These are phyloP conservation scores for Penicillium alfredii DNA, from an alignment of 495 filamentous ascomycete species.

Conservation along the genomic window DNA sequence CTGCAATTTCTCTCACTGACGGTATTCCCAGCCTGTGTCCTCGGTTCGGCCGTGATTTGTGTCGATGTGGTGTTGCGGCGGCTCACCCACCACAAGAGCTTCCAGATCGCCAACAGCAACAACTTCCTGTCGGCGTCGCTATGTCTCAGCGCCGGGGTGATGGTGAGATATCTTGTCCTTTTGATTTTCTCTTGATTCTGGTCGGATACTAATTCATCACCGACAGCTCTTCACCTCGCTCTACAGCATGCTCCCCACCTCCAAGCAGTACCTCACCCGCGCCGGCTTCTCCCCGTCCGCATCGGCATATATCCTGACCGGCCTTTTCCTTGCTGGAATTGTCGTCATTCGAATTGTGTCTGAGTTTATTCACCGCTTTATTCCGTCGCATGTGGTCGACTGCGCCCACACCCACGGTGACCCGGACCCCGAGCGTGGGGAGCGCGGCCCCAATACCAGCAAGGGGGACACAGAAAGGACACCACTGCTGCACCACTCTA, in stretches of 20 bases:
- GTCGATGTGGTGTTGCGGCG: conserved; percentile 69
- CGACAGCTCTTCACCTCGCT: conserved; percentile 83
- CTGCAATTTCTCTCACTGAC: conserved; percentile 8
- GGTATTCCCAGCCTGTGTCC: conserved; percentile 58
- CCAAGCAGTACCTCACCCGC: conserved; percentile 65
- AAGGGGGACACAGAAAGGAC: conserved; percentile 36
- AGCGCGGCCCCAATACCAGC: conserved; percentile 14
- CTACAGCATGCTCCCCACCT: conserved; percentile 88
- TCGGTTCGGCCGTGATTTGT: conserved; percentile 80
- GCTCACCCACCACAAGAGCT: conserved; percentile 65
- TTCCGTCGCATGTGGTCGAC: conserved; percentile 91
- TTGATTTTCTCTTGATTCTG: conserved; percentile 8
- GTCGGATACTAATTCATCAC: conserved; percentile 3
- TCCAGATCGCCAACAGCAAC: conserved; percentile 84
- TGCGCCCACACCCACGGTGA: conserved; percentile 74
- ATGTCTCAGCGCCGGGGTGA: conserved; percentile 93
- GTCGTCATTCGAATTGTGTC: conserved; percentile 79
- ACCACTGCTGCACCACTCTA: conserved; percentile 32
- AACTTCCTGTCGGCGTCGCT: conserved; percentile 81
- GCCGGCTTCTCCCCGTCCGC: conserved; percentile 57
- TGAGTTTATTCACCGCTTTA: conserved; percentile 67
- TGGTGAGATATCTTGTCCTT: conserved; percentile 54
- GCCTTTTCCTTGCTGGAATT: conserved; percentile 74
- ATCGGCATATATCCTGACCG: conserved; percentile 69
- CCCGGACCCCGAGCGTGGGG: conserved; percentile 29